Percentiles rank a stretch among this genome's conserved stretches.
Evolutionary conservation across 345 rosid genomes (phyloP).

Genomic region (Citrus medica): DNA sequence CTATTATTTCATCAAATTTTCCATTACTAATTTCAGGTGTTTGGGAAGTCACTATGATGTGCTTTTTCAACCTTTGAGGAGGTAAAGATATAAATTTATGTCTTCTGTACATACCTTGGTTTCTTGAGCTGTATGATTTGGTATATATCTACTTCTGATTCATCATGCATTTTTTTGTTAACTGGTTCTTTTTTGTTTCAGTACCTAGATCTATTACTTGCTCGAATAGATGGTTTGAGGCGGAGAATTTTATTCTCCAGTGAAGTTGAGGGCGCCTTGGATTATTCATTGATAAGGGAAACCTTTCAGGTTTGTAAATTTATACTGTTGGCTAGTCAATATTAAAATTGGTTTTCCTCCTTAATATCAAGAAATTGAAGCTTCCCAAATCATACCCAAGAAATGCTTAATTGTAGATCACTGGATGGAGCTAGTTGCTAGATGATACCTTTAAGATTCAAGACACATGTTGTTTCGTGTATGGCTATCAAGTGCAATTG

Average conservation of each 20-base stretch:
- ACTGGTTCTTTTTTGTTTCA: slow-evolving; percentile 27
- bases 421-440: not conserved
- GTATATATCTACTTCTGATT: not conserved
- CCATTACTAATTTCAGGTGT: slow-evolving; percentile 50
- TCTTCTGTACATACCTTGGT: not conserved
- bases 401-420: too few relatives aligned
- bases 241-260: slow-evolving; percentile 51
- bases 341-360: not conserved
- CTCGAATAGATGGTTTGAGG: slow-evolving; percentile 86
- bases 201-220: slow-evolving; percentile 83
- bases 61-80: slow-evolving; percentile 75
- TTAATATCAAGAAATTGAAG: slow-evolving; percentile 13
- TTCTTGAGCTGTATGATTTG: not conserved
- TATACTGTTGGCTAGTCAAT: not conserved
- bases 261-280: slow-evolving; percentile 43
- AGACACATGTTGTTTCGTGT: not conserved
- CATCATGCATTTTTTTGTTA: not conserved
- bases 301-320: slow-evolving; percentile 67
- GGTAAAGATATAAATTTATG: slow-evolving; percentile 35
- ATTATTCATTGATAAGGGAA: slow-evolving; percentile 61
- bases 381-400: not conserved
- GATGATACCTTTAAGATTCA: not conserved
- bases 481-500: not conserved
- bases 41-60: slow-evolving; percentile 75
- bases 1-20: slow-evolving; percentile 13